Conservation (phyloP, 805 yeast genomes). For the Pichia cabralensis region DNA sequence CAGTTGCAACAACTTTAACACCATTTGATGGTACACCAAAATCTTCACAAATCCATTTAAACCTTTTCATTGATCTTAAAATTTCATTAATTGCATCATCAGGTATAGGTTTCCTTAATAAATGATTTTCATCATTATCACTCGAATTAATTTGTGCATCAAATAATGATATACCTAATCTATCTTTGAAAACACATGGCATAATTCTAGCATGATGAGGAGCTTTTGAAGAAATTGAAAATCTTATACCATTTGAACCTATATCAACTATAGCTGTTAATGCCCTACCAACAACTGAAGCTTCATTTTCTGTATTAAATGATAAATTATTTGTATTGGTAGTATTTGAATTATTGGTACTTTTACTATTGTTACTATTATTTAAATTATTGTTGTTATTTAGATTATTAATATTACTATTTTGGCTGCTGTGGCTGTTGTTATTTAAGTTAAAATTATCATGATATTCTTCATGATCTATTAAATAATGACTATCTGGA, state of each 20-base stretch:
- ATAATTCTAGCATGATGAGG: slow-evolving; percentile 63
- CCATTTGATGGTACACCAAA: slow-evolving; percentile 56
- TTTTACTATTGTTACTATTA: too few species aligned
- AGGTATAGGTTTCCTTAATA: slow-evolving; percentile 41
- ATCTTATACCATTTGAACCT: slow-evolving; percentile 67
- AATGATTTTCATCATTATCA: slow-evolving; percentile 6
- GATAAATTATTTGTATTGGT: too few species aligned
- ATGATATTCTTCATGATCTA: slow-evolving; percentile 18
- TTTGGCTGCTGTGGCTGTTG: too few species aligned
- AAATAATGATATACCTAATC: slow-evolving; percentile 59
- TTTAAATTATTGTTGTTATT: too few species aligned
- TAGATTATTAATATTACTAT: too few species aligned
- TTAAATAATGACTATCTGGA: slow-evolving; percentile 21
- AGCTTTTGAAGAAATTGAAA: slow-evolving; percentile 61
- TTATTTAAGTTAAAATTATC: too few species aligned
- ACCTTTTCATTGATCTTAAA: slow-evolving; percentile 53
- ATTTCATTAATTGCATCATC: slow-evolving; percentile 49
- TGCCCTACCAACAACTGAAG: slow-evolving; percentile 48
- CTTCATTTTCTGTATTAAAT: slow-evolving; percentile 18
- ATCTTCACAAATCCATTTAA: slow-evolving; percentile 59
- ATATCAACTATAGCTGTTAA: slow-evolving; percentile 63
- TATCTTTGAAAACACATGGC: slow-evolving; percentile 70
- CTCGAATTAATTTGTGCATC: slow-evolving; percentile 40
- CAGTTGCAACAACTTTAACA: slow-evolving; percentile 64
- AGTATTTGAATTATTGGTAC: too few species aligned